Conservation (phyloP, 2,329 filamentous ascomycete genomes). For the Corynespora cassiicola region DNA sequence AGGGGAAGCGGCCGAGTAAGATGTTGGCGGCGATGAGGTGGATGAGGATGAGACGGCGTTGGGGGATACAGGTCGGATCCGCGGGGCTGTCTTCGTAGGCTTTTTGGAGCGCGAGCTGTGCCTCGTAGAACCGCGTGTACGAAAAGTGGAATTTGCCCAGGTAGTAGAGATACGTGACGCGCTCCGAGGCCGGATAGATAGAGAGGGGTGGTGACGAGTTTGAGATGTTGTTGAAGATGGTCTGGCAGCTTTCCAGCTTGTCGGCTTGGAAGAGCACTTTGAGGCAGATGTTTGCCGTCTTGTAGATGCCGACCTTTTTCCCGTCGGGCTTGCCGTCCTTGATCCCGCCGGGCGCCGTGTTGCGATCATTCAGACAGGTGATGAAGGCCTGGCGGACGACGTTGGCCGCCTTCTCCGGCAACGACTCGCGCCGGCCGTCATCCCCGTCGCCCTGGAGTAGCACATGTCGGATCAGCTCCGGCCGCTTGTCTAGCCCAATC, state of each 20-base stretch:
- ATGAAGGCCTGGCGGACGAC: conserved; percentile 91
- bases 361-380: conserved; percentile 83
- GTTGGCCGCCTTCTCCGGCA: conserved; percentile 88
- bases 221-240: conserved; percentile 88
- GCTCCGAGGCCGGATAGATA: conserved; percentile 83
- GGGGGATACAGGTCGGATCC: conserved; percentile 58
- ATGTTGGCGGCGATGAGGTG: conserved; percentile 85
- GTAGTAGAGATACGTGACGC: conserved; percentile 93
- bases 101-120: conserved; percentile 75
- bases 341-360: conserved; percentile 64
- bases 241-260: conserved; percentile 82
- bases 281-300: conserved; percentile 88
- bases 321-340: conserved; percentile 74
- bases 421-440: conserved; percentile 74
- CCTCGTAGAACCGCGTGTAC: conserved; percentile 81
- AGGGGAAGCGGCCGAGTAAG: conserved; percentile 83
- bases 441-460: conserved; percentile 58
- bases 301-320: conserved; percentile 87
- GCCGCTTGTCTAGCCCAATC: conserved; percentile 81
- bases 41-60: conserved; percentile 80
- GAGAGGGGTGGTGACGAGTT: conserved; percentile 81
- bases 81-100: conserved; percentile 77
- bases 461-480: conserved; percentile 76
- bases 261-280: conserved; percentile 88
- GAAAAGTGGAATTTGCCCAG: conserved; percentile 89